A percentile compares a stretch with the other conserved stretches of the same genome.
Conservation (phyloP, 1,284 basidiomycete genomes). For the Cryptococcus sp. region DNA sequence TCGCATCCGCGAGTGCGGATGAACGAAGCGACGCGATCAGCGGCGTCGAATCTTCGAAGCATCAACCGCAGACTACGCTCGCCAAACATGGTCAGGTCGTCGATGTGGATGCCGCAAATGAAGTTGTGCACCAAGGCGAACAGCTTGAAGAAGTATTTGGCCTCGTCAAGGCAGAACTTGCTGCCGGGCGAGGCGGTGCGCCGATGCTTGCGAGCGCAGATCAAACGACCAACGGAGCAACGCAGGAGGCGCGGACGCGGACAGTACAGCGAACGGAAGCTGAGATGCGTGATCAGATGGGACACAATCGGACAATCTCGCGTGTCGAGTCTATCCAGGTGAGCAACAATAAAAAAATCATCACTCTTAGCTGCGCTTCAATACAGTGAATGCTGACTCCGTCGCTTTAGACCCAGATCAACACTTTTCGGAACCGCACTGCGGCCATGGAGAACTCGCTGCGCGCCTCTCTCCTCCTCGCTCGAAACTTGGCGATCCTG, state of each 20-base stretch:
- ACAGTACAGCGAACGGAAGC: background rate
- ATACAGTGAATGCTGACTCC: background rate
- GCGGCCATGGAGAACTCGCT: constrained; percentile 63
- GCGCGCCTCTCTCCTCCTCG: constrained; percentile 69
- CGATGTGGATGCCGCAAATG: constrained; percentile 40
- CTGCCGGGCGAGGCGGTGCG: constrained; percentile 50
- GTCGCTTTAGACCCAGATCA: constrained; percentile 62
- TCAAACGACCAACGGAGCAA: background rate
- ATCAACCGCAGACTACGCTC: background rate
- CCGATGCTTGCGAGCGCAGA: constrained; percentile 6
- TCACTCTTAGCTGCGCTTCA: background rate
- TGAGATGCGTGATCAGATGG: background rate
- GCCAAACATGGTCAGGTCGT: constrained; percentile 11
- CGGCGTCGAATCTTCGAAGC: background rate
- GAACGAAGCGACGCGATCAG: background rate
- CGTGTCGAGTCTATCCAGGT: background rate
- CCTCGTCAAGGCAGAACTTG: constrained; percentile 78
- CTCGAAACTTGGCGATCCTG: constrained; percentile 79
- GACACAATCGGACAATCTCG: background rate
- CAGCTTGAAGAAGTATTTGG: constrained; percentile 73
- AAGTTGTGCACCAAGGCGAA: constrained; percentile 44
- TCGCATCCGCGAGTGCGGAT: background rate
- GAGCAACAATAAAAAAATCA: background rate
- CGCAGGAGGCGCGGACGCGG: background rate
- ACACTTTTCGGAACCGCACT: constrained; percentile 65